A percentile compares a stretch with the other conserved stretches of the same genome.
phyloP scores from a whole-genome alignment of 371 early-diverging fungal genomes.

The Mortierella sp. region DNA sequence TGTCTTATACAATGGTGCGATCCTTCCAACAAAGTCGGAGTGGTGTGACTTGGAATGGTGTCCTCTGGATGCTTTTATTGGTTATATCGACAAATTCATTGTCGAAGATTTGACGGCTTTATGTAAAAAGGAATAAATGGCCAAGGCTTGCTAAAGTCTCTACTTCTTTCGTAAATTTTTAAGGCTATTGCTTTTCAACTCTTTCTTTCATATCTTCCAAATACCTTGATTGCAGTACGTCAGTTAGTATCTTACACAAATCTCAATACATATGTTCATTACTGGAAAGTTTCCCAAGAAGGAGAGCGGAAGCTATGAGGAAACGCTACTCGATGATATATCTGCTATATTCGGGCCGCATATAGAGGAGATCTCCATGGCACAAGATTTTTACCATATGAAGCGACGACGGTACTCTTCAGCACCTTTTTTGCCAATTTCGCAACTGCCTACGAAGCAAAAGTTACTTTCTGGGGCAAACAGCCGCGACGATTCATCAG shows the following conservation, averaged over 20 bases:
- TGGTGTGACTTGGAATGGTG: conserved; percentile 70
- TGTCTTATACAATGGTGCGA: conserved; percentile 66
- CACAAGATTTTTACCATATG: conserved; percentile 9
- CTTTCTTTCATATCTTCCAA: neutral
- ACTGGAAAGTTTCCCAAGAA: neutral
- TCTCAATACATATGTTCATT: neutral
- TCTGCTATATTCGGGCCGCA: conserved; percentile 12
- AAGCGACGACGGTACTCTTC: neutral
- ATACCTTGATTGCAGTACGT: no score
- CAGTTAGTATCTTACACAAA: no score
- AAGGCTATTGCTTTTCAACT: neutral
- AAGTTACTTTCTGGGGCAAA: neutral
- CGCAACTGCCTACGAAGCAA: neutral
- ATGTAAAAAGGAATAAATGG: conserved; percentile 30
- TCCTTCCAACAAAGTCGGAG: conserved; percentile 45
- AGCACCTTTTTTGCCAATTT: neutral
- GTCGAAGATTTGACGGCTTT: conserved; percentile 47
- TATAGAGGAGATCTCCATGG: conserved; percentile 16
- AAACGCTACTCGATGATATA: conserved; percentile 19
- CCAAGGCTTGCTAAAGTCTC: neutral
- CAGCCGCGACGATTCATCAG: neutral
- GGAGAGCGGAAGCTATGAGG: neutral
- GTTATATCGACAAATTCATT: conserved; percentile 52
- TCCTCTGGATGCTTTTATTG: conserved; percentile 59
- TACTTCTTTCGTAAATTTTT: neutral